Conservation (phyloP, 805 yeast genomes). For the Wickerhamiella domercqiae region DNA sequence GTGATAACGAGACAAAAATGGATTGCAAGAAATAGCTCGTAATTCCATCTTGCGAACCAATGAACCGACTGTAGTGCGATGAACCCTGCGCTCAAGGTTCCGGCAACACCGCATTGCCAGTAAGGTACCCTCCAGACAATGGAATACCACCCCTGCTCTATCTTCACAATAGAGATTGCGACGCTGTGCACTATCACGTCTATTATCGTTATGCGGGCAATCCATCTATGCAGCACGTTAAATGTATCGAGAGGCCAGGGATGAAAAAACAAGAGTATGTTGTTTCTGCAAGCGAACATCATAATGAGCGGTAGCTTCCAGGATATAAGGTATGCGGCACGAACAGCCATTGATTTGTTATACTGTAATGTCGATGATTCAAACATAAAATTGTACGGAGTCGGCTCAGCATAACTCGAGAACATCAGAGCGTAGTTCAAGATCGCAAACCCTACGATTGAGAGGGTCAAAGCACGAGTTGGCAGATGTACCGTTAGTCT, state of each 20-base stretch:
- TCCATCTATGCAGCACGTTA: slow-evolving; percentile 46
- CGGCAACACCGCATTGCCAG: slow-evolving; percentile 27
- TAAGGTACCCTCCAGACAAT: slow-evolving; percentile 13
- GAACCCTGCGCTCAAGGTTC: slow-evolving; percentile 29
- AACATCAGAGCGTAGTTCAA: slow-evolving; percentile 21
- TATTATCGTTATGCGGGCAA: slow-evolving; percentile 37
- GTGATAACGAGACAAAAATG: slow-evolving; percentile 43
- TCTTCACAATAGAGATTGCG: slow-evolving; percentile 27
- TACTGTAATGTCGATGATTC: slow-evolving; percentile 13
- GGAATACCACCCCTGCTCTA: slow-evolving; percentile 17
- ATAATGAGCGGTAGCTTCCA: slow-evolving; percentile 33
- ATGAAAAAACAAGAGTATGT: slow-evolving; percentile 37
- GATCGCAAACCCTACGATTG: slow-evolving; percentile 22
- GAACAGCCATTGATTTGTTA: slow-evolving; percentile 10
- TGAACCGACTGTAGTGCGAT: slow-evolving; percentile 36
- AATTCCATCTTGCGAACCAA: slow-evolving; percentile 34
- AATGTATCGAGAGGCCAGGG: slow-evolving; percentile 32
- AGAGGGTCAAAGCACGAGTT: slow-evolving; percentile 24
- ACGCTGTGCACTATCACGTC: slow-evolving; percentile 40
- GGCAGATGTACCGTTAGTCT: slow-evolving; percentile 18
- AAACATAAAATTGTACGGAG: slow-evolving; percentile 9
- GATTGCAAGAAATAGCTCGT: slow-evolving; percentile 41
- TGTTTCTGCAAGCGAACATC: slow-evolving; percentile 54
- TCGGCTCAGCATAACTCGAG: slow-evolving; percentile 7
- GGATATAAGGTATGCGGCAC: slow-evolving; percentile 15